A percentile compares a stretch with the other conserved stretches of the same genome.
These are phyloP conservation scores for Pseudoneurospora amorphoporcata DNA, from an alignment of 495 filamentous ascomycete genomes.

Conservation along the genomic window DNA sequence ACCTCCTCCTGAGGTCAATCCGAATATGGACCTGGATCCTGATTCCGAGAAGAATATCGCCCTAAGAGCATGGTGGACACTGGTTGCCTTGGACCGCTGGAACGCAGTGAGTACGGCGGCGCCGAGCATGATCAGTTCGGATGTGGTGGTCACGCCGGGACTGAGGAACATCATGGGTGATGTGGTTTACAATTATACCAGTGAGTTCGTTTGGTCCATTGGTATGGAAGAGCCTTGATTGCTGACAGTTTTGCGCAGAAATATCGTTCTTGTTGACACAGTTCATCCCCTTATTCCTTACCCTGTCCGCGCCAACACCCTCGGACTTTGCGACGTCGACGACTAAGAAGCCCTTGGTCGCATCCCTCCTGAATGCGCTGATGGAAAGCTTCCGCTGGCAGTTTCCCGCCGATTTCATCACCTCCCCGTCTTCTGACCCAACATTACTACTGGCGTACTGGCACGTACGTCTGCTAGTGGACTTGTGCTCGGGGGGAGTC, in stretches of 20 bases:
- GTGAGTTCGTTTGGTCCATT: conserved; percentile 47
- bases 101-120: conserved; percentile 57
- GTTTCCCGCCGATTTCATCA: conserved; percentile 23
- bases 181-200: conserved; percentile 50
- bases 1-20: conserved; percentile 10
- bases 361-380: conserved; percentile 16
- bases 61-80: conserved; percentile 62
- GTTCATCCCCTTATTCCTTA: conserved; percentile 17
- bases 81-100: conserved; percentile 68
- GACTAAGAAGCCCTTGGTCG: conserved; percentile 8
- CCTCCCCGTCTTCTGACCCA: conserved; percentile 27
- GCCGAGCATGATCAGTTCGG: conserved; percentile 48
- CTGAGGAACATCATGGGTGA: conserved; percentile 58
- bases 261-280: conserved; percentile 28
- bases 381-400: conserved; percentile 39
- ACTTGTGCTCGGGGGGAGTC: conserved; percentile 40
- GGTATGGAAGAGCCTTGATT: not conserved
- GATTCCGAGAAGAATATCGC: conserved; percentile 64
- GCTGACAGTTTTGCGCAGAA: conserved; percentile 20
- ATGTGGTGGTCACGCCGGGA: conserved; percentile 49
- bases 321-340: conserved; percentile 5
- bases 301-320: conserved; percentile 1
- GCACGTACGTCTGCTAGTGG: conserved; percentile 57
- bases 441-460: conserved; percentile 63
- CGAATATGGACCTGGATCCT: conserved; percentile 35